Percentiles rank a stretch among this genome's conserved stretches.
phyloP scores from a whole-genome alignment of 176 grass and related monocot species.

The Avena insularis region DNA sequence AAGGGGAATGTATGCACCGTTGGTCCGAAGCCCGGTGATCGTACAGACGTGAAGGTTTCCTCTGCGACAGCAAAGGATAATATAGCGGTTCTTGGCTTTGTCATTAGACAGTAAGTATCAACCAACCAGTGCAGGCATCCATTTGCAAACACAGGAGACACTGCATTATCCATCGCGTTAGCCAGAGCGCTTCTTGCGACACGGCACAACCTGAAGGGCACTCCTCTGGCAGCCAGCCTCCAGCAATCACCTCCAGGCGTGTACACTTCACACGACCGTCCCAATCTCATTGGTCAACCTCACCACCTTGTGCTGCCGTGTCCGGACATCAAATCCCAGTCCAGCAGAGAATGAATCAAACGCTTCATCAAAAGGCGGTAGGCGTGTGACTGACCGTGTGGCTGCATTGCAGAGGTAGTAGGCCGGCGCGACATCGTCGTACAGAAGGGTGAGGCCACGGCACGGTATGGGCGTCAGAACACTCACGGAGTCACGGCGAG shows the following conservation, averaged over 20 bases:
- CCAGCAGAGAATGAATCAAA: no score
- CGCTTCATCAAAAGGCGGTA: not conserved
- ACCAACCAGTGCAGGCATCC: no score
- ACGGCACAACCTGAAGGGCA: no score
- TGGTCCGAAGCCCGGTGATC: not conserved
- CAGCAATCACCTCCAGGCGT: no score
- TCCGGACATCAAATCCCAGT: no score
- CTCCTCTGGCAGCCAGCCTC: no score
- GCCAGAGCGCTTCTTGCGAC: no score
- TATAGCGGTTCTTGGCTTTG: no score
- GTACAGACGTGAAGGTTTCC: not conserved
- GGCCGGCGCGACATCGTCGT: not conserved
- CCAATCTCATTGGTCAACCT: not conserved
- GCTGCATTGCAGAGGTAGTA: slow-evolving; percentile 39
- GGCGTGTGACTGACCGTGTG: slow-evolving; percentile 14
- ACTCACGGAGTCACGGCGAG: not conserved
- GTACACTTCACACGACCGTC: no score
- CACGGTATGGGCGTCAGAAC: not conserved
- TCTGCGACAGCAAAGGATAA: not conserved
- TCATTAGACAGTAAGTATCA: no score
- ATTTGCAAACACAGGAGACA: no score
- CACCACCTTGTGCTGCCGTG: slow-evolving; percentile 26
- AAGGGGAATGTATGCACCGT: not conserved
- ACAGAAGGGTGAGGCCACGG: slow-evolving; percentile 27
- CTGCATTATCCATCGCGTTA: no score